These are phyloP conservation scores for Kazachstania viticola DNA, from an alignment of 805 yeast genomes.

Conservation along the genomic window DNA sequence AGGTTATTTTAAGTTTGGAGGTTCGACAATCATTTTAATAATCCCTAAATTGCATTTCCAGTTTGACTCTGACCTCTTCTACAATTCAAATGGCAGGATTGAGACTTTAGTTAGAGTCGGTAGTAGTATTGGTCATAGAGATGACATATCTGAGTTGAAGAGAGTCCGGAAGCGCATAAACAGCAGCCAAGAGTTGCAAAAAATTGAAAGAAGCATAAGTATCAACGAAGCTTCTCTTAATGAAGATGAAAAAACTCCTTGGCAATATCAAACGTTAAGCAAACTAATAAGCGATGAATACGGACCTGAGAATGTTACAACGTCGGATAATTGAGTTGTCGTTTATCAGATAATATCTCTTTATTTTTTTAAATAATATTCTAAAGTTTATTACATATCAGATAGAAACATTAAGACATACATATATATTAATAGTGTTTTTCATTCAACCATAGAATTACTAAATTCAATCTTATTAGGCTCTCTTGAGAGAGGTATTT, in stretches of 20 bases:
- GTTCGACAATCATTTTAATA: conserved; percentile 69
- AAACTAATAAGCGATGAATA: conserved; percentile 6
- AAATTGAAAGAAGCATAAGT: conserved; percentile 21
- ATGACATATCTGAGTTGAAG: conserved; percentile 36
- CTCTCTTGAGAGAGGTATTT: conserved; percentile 33
- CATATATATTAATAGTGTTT: no score
- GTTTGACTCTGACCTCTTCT: conserved; percentile 64
- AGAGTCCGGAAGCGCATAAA: conserved; percentile 33
- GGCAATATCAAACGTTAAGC: conserved; percentile 20
- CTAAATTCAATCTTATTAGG: no score
- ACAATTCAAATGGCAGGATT: conserved; percentile 54
- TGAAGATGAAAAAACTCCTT: conserved; percentile 12
- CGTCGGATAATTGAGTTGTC: no score
- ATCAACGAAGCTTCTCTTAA: conserved; percentile 14
- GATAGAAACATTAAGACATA: no score
- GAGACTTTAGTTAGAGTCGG: conserved; percentile 87
- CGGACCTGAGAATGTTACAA: no score
- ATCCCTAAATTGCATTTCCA: conserved; percentile 39
- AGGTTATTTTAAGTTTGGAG: conserved; percentile 95
- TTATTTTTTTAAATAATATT: no score
- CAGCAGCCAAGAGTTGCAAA: conserved; percentile 16
- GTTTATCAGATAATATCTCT: no score
- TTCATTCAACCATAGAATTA: no score
- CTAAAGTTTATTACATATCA: no score
- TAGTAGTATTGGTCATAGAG: conserved; percentile 77